These are phyloP conservation scores for Amanita rubescens DNA, from an alignment of 768 basidiomycete genomes.

Conservation along the genomic window DNA sequence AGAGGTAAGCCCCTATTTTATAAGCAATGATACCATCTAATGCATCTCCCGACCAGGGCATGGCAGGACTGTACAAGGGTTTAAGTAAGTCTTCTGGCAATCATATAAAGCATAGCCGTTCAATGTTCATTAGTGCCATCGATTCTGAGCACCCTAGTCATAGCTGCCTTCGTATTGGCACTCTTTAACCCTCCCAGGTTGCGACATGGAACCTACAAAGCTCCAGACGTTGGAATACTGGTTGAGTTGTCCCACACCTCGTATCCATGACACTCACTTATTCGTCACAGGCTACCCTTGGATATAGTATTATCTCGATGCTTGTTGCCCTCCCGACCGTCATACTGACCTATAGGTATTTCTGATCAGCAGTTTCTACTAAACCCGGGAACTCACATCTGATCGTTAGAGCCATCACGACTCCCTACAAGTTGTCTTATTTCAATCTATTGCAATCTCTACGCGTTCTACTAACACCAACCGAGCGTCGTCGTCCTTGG, in stretches of 20 bases:
- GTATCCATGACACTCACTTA: not conserved
- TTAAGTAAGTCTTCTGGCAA: conserved; percentile 34
- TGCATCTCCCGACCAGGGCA: conserved; percentile 34
- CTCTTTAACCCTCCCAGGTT: conserved; percentile 52
- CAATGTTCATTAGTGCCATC: conserved; percentile 30
- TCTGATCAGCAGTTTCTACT: conserved; percentile 13
- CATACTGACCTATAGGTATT: conserved; percentile 69
- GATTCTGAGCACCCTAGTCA: conserved; percentile 38
- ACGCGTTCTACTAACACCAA: conserved; percentile 70
- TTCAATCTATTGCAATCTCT: conserved; percentile 50
- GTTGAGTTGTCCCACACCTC: conserved; percentile 16
- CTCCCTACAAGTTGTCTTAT: conserved; percentile 69
- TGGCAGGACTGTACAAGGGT: conserved; percentile 75
- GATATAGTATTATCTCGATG: conserved; percentile 60
- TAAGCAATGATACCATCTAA: too few species aligned
- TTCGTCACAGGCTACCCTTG: conserved; percentile 42
- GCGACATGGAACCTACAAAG: conserved; percentile 57
- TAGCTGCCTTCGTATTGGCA: conserved; percentile 50
- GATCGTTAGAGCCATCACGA: conserved; percentile 62
- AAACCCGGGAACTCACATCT: conserved; percentile 6
- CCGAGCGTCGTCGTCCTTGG: conserved; percentile 75
- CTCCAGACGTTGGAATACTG: conserved; percentile 53
- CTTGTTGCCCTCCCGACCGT: conserved; percentile 60
- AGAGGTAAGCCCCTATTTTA: conserved; percentile 58
- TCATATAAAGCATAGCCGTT: not conserved